phyloP scores from a whole-genome alignment of 1,284 basidiomycete species.

The Naganishia sp. region DNA sequence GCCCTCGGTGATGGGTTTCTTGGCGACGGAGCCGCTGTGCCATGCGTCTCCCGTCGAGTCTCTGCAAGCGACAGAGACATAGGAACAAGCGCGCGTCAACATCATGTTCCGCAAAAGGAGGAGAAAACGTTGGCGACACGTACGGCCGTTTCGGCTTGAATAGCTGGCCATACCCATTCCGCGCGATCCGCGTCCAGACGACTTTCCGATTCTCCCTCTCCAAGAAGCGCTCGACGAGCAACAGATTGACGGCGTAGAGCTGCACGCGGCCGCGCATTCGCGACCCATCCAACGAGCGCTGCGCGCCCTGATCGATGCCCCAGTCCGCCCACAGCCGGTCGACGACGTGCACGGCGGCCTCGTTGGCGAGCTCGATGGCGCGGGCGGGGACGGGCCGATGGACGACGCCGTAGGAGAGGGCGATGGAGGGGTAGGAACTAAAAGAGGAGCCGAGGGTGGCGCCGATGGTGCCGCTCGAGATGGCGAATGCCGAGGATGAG shows the following conservation, averaged over 20 bases:
- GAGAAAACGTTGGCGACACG: constrained; percentile 36
- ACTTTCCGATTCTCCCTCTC: constrained; percentile 41
- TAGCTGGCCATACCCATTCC: constrained; percentile 51
- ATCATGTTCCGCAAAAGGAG: not conserved
- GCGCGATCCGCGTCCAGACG: constrained; percentile 52
- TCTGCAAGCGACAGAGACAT: constrained; percentile 16
- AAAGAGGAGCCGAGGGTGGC: constrained; percentile 84
- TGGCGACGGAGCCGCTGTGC: constrained; percentile 14
- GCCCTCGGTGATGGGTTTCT: constrained; percentile 1
- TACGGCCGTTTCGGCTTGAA: constrained; percentile 47
- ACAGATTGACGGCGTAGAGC: constrained; percentile 52
- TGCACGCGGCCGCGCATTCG: constrained; percentile 38
- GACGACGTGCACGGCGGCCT: constrained; percentile 67
- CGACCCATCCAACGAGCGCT: constrained; percentile 14
- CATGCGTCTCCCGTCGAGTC: constrained; percentile 26
- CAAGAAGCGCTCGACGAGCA: constrained; percentile 47
- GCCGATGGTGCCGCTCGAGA: constrained; percentile 87
- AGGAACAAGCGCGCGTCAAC: not conserved
- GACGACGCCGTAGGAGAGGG: constrained; percentile 82
- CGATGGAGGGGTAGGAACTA: constrained; percentile 73
- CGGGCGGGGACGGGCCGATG: constrained; percentile 65
- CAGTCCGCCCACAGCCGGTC: constrained; percentile 74
- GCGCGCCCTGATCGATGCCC: constrained; percentile 61
- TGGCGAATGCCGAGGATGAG: constrained; percentile 75
- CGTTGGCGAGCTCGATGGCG: constrained; percentile 69